A percentile compares a stretch with the other conserved stretches of the same genome.
These are phyloP conservation scores for Mucor racemosus DNA, from an alignment of 371 early-diverging fungal species.

Conservation along the genomic window DNA sequence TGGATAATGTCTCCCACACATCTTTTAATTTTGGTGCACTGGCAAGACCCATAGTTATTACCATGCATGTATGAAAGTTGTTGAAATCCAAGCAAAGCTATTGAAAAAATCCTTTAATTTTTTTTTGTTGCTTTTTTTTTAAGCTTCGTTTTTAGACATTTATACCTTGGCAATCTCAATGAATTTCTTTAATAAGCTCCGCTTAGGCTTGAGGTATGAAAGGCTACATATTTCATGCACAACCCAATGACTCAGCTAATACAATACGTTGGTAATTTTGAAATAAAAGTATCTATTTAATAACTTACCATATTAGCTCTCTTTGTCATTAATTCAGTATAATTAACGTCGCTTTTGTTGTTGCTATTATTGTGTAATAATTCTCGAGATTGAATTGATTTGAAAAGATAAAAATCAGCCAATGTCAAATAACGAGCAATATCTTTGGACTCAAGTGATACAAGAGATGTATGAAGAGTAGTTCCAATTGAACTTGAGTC, in stretches of 20 bases:
- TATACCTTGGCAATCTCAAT: slow-evolving; percentile 53
- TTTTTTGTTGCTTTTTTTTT: too few relatives aligned
- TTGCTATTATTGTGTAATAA: slow-evolving; percentile 5
- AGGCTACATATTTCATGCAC: slow-evolving; percentile 40
- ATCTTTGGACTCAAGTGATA: slow-evolving; percentile 34
- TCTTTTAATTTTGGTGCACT: slow-evolving; percentile 36
- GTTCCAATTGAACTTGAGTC: neutral
- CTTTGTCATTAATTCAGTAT: slow-evolving; percentile 29
- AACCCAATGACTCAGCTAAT: slow-evolving; percentile 49
- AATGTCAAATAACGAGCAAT: slow-evolving; percentile 51
- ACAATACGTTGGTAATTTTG: neutral
- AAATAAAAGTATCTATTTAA: neutral
- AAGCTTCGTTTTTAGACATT: neutral
- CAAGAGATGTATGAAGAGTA: neutral
- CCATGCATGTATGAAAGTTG: slow-evolving; percentile 56
- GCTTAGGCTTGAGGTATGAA: slow-evolving; percentile 32
- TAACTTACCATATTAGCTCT: slow-evolving; percentile 37
- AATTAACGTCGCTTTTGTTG: slow-evolving; percentile 7
- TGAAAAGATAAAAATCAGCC: slow-evolving; percentile 46
- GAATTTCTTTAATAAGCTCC: slow-evolving; percentile 35
- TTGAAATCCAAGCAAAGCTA: slow-evolving; percentile 48
- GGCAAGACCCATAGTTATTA: slow-evolving; percentile 46
- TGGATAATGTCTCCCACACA: slow-evolving; percentile 36
- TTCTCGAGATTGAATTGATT: slow-evolving; percentile 35
- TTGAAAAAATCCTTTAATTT: too few relatives aligned